These are phyloP conservation scores for Schrenkiella parvula DNA, from an alignment of 345 rosid genomes.

Conservation along the genomic window DNA sequence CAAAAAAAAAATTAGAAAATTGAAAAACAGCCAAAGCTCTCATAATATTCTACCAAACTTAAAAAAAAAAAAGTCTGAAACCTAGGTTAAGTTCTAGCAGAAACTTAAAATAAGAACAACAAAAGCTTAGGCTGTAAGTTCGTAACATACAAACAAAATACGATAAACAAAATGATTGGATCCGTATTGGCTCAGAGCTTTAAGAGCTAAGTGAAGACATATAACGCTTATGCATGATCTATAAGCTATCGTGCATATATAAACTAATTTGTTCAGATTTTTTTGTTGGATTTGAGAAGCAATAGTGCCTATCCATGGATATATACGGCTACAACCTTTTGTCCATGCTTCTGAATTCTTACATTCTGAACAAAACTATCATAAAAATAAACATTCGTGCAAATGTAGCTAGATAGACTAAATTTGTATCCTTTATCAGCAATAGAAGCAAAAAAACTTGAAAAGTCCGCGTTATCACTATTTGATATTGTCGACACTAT, in stretches of 20 bases:
- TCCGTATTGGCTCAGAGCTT: neutral
- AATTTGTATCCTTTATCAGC: neutral
- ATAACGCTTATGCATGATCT: neutral
- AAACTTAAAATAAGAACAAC: neutral
- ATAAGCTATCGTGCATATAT: neutral
- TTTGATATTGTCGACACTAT: conserved; percentile 20
- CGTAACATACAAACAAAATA: neutral
- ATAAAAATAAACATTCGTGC: neutral
- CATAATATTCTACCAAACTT: too few relatives aligned
- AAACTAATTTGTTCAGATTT: neutral
- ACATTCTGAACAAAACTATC: neutral
- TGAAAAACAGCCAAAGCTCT: too few relatives aligned
- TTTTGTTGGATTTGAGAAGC: conserved; percentile 6
- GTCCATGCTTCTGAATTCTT: neutral
- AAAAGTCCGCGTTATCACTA: conserved; percentile 9
- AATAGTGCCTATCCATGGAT: neutral
- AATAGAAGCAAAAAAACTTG: neutral
- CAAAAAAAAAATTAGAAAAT: too few relatives aligned
- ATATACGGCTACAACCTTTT: neutral
- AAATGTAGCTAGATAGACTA: neutral
- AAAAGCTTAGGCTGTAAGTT: neutral
- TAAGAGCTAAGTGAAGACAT: neutral
- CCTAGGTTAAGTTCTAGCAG: neutral
- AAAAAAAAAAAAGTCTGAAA: neutral
- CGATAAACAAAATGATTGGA: neutral